phyloP scores from a whole-genome alignment of 345 rosid species.

The Rhodamnia rubescens region DNA sequence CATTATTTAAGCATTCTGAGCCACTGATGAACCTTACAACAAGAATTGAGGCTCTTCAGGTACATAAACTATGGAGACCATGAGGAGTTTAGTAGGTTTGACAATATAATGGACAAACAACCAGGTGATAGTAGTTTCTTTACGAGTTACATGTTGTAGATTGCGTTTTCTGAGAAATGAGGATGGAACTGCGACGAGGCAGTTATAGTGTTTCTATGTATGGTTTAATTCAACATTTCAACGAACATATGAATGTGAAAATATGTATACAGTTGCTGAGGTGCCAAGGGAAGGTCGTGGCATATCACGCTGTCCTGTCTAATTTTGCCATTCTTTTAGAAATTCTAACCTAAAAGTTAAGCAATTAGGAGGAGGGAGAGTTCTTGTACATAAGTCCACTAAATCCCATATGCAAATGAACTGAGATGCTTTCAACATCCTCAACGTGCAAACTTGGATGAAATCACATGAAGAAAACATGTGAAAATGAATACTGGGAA shows the following conservation, averaged over 20 bases:
- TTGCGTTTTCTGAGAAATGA: not conserved
- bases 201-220: not conserved
- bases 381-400: not conserved
- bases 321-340: not conserved
- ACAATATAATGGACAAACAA: not conserved
- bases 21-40: constrained; percentile 32
- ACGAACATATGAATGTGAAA: not conserved
- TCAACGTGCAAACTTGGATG: not conserved
- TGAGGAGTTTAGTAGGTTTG: not conserved
- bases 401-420: not conserved
- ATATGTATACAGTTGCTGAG: not conserved
- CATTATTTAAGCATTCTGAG: constrained; percentile 46
- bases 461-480: not conserved
- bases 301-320: not conserved
- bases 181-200: not conserved
- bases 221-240: not conserved
- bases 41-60: constrained; percentile 92
- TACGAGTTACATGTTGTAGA: not conserved
- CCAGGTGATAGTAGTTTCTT: not conserved
- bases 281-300: not conserved
- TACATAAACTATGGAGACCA: constrained; percentile 9
- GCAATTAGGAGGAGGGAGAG: not conserved
- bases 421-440: not conserved
- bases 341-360: not conserved
- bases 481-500: not conserved